Base-by-base conservation (phyloP, 148 eudicot species). In the Silene conica region DNA sequence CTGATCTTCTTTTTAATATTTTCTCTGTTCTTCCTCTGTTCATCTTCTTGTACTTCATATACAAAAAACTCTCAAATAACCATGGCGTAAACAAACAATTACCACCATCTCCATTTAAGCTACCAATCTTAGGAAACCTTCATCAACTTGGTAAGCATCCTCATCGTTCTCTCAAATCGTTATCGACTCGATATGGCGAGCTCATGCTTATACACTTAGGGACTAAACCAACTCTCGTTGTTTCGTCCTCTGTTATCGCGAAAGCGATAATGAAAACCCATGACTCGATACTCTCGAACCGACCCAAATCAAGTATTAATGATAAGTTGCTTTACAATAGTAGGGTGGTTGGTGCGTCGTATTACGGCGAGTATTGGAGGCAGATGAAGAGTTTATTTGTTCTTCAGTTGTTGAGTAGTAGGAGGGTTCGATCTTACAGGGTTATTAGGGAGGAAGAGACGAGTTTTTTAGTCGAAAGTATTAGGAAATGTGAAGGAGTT, bases 321-420 rank as follows among this genome's bases (percentile, higher is more conserved):
- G 46, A 13, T 26, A 73, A 73, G 28, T 7, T 73, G 14, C 45
- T 74, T 18, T 74, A 50, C 9, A 31, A 65, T n/a, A 13, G 62
- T 31, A 74, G 16, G 71, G 63, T 64, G 19, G 52, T 74, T 0
- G 54, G 13, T 46, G 56, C 59, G 9, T 9, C 71, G 1, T 22
- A 16, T n/a, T 66, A 65, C 54, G 77, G 77, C 1, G 77, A 74
- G 28, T 66, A 74, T 20, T 74, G 71, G 77, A 74, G 71, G 26
- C 77, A 74, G 10, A 55, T 52, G 59, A 66, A 55, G 26, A 74
- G 63, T 10, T 45, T 74, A 5, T 63, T 12, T 23, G 61, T 63
- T 48, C 21, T 73, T 9, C 67, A 73, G 7, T 58, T 73, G 10
- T 60, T 62, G 21, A 73, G 69, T 48, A 62, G 3, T 22, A 48